Base-by-base conservation (phyloP, 345 rosid species). In the Anastatica hierochuntica region DNA sequence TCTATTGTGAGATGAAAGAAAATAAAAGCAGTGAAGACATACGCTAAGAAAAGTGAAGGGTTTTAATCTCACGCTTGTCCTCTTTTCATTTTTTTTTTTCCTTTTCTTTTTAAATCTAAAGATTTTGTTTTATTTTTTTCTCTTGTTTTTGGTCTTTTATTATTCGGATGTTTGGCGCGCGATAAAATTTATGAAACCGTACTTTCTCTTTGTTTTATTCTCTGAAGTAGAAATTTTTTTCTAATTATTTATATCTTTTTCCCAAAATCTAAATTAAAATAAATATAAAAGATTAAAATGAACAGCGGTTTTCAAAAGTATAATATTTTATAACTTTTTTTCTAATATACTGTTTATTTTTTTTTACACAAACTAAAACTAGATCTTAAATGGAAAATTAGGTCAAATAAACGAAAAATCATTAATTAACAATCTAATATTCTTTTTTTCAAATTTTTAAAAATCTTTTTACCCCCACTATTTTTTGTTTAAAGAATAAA, bases 61-160 rank as follows among this genome's bases (percentile, higher is more conserved):
- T 71, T 85, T 78, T 52, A 21, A 54, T 57, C 49, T 73, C 86
- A 79, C 87, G 85, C 81, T 70, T 76, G 79, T 71, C 65, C 53
- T 69, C 55, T 40, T 44, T 57, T 31, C 23, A 38, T 19, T 8
- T 15, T 16, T 5, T 24, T 9, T 50, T 46, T 60, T 26, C 0
- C 9, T 51, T 26, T 35, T 7, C 6, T 16, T 10, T 35, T 1
- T 29, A 24, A 24, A 24, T n/a, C n/a, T n/a, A n/a, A n/a, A n/a
- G n/a, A n/a, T n/a, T n/a, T n/a, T n/a, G n/a, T 36, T 4, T 34
- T 30, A 17, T 66, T 8, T 42, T 8, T 36, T 12, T 36, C 4
- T 2, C 6, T 26, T 13, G 31, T 19, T 13, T 62, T 23, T 49
- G 17, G 38, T 56, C 43, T 71, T 62, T 61, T 56, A 56, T 26